A percentile compares a stretch with the other conserved stretches of the same genome.
Conservation (phyloP, 2,329 filamentous ascomycete genomes). For the Hymenoscyphus linearis region DNA sequence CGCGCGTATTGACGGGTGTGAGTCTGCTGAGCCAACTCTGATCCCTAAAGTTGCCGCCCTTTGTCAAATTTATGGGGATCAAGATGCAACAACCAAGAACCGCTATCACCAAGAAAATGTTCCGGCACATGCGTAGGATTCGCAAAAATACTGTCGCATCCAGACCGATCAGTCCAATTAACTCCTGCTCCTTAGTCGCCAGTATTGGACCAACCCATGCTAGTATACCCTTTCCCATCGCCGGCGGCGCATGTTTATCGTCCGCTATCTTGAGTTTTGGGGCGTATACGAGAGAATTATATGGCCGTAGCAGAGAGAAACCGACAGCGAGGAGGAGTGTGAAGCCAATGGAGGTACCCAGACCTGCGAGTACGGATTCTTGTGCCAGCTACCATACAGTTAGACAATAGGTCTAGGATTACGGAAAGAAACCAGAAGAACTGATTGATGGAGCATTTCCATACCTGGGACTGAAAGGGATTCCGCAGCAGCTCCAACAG, state of each 20-base stretch:
- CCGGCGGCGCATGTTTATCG: conserved; percentile 80
- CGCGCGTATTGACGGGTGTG: conserved; percentile 52
- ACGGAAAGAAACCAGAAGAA: neutral
- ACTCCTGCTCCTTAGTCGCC: conserved; percentile 67
- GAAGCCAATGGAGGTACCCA: conserved; percentile 74
- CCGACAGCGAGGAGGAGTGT: conserved; percentile 67
- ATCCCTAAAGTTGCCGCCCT: conserved; percentile 35
- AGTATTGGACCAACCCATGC: conserved; percentile 80
- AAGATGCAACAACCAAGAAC: conserved; percentile 71
- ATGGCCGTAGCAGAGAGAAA: conserved; percentile 87
- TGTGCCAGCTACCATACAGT: conserved; percentile 27
- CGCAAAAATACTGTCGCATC: conserved; percentile 89
- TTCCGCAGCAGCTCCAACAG: conserved; percentile 29
- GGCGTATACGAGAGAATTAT: conserved; percentile 88
- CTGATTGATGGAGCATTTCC: neutral
- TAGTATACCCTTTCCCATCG: conserved; percentile 79
- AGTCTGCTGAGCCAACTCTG: conserved; percentile 49
- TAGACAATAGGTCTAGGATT: conserved; percentile 6
- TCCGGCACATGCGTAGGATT: conserved; percentile 84
- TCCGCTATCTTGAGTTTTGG: conserved; percentile 92
- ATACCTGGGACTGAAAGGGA: conserved; percentile 26
- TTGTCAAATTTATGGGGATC: conserved; percentile 70
- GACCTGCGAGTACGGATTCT: conserved; percentile 68
- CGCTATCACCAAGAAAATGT: conserved; percentile 73
- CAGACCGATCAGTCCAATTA: conserved; percentile 80